Evolutionary conservation across 2,329 filamentous ascomycete species (phyloP), one percentile per base, ranked within the genome.

Genomic region (Fusarium neocosmosporiellum): DNA sequence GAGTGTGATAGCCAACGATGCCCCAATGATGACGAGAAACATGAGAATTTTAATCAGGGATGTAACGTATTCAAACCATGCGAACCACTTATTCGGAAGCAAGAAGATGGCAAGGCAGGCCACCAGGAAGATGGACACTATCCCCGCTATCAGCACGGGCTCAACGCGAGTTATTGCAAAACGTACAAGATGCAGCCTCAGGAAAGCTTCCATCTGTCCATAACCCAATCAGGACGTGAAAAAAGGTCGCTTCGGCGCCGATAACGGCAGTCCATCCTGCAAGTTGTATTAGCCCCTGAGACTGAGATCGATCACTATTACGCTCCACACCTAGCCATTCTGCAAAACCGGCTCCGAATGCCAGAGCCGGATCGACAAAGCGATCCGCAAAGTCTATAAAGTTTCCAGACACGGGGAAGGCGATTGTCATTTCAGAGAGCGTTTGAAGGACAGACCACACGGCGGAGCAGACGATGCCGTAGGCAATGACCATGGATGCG

Each of bases 271-370:
- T 59, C 66, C 66, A 68, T 4, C 66, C 50, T 68, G 31, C n/a
- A n/a, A n/a, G n/a, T n/a, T n/a, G n/a, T n/a, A n/a, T n/a, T n/a
- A n/a, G n/a, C n/a, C n/a, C n/a, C n/a, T n/a, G 1, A 13, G 57
- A 37, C 37, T 61, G 7, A 61, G 46, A 31, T 11, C 24, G 7
- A 34, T n/a, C 29, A 6, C 27, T 7, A 7, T 34, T 11, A 22
- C 18, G 18, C n/a, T 37, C 14, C 20, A 37, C 6, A 61, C 66
- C 62, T 18, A 69, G 62, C 63, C 59, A 66, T 41, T 69, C 59
- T 5, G 67, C 67, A 61, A 69, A 69, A 2, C 67, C 67, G 67
- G n/a, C 67, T 13, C 62, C 59, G 34, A 69, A 69, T 1, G 63
- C 63, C 20, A 69, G 24, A 13, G 63, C 53, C 20, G 63, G 67